These are phyloP conservation scores for Fusarium armeniacum DNA, from an alignment of 2,329 filamentous ascomycete species.

Conservation along the genomic window DNA sequence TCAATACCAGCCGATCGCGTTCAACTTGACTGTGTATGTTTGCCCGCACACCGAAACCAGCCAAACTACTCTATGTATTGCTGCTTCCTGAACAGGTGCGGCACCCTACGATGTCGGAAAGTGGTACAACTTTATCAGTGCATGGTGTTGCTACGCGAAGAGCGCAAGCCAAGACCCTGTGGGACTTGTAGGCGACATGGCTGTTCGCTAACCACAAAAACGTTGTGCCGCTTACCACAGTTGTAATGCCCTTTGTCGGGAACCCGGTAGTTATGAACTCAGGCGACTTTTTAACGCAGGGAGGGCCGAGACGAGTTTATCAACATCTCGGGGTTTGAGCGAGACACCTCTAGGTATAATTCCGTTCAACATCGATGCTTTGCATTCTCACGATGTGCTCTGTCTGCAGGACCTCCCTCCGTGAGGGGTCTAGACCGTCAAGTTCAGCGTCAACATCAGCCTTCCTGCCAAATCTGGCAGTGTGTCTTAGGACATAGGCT, in stretches of 20 bases:
- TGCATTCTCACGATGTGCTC: slow-evolving; percentile 22
- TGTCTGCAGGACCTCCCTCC: slow-evolving; percentile 11
- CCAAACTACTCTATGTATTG: neutral
- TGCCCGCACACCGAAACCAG: slow-evolving; percentile 9
- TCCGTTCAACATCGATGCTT: slow-evolving; percentile 17
- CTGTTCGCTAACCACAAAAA: slow-evolving; percentile 37
- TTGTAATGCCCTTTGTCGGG: slow-evolving; percentile 8
- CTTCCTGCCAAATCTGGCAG: slow-evolving; percentile 41
- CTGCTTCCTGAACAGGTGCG: slow-evolving; percentile 6
- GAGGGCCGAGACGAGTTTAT: neutral
- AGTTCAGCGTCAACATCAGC: slow-evolving; percentile 41
- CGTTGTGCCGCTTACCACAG: slow-evolving; percentile 24
- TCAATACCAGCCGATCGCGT: slow-evolving; percentile 14
- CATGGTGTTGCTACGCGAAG: slow-evolving; percentile 42
- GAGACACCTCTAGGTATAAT: slow-evolving; percentile 5
- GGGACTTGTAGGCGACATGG: slow-evolving; percentile 40
- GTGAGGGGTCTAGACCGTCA: slow-evolving; percentile 43
- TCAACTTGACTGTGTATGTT: slow-evolving; percentile 2
- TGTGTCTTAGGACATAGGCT: slow-evolving; percentile 33
- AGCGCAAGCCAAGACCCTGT: slow-evolving; percentile 37
- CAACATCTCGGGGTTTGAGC: neutral
- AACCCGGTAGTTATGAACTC: slow-evolving; percentile 1
- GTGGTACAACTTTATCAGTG: slow-evolving; percentile 25
- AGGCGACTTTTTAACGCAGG: neutral
- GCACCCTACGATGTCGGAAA: slow-evolving; percentile 32